Evolutionary conservation across 495 filamentous ascomycete species (phyloP).

Genomic region (Penicillium lividum): DNA sequence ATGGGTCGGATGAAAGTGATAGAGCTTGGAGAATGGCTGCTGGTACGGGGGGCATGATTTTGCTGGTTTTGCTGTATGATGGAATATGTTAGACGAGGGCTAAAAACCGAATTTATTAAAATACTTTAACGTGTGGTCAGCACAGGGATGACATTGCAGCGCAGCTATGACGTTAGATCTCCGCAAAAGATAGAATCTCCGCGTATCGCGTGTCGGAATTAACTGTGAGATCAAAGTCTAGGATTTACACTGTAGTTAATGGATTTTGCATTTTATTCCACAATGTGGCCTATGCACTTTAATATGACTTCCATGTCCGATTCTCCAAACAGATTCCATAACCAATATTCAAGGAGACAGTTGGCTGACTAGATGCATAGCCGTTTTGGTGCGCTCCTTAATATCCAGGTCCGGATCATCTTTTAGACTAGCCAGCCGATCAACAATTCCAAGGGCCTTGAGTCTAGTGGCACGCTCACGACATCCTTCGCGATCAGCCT

Average conservation of each 20-base stretch:
- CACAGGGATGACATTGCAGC: conserved; percentile 6
- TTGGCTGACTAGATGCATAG: conserved; percentile 61
- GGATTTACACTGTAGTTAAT: not conserved
- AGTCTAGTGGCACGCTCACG: conserved; percentile 66
- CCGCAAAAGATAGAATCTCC: conserved; percentile 5
- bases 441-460: conserved; percentile 67
- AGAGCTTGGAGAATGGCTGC: conserved; percentile 63
- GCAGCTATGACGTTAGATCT: conserved; percentile 24
- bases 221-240: too few species aligned
- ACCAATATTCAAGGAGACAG: not conserved
- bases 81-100: too few species aligned
- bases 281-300: conserved; percentile 18
- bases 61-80: not conserved
- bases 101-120: not conserved
- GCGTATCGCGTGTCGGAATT: too few species aligned
- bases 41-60: conserved; percentile 47
- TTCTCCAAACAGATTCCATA: not conserved
- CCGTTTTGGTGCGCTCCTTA: conserved; percentile 78
- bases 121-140: not conserved
- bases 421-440: conserved; percentile 63
- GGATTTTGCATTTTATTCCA: not conserved
- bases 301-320: conserved; percentile 1
- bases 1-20: conserved; percentile 54
- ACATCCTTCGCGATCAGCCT: conserved; percentile 59
- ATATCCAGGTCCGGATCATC: conserved; percentile 82